phyloP scores from a whole-genome alignment of 179 eudicot genomes.

The Nepenthes alata region DNA sequence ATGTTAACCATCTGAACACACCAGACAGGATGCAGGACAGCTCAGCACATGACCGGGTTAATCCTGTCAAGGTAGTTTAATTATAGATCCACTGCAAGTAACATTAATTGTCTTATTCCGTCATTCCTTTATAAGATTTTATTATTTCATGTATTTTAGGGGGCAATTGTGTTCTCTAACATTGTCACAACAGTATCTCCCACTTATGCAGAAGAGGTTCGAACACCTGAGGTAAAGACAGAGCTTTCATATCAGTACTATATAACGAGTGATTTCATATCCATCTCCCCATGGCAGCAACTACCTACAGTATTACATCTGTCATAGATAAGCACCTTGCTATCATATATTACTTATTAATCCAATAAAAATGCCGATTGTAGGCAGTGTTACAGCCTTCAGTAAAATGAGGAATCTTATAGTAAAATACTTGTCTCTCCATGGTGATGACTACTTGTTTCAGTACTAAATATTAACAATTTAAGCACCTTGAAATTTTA shows the following conservation, averaged over 20 bases:
- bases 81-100: slow-evolving; percentile 1
- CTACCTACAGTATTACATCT: no score
- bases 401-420: no score
- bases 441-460: no score
- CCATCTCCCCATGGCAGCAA: no score
- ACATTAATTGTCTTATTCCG: neutral
- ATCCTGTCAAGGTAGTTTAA: slow-evolving; percentile 69
- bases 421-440: no score
- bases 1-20: slow-evolving; percentile 69
- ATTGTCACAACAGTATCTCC: slow-evolving; percentile 98
- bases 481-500: no score
- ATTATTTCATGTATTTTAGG: slow-evolving; percentile 30
- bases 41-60: slow-evolving; percentile 56
- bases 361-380: no score
- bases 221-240: slow-evolving; percentile 59
- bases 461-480: no score
- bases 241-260: neutral
- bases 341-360: no score
- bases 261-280: neutral
- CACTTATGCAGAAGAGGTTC: slow-evolving; percentile 86
- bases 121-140: slow-evolving; percentile 8
- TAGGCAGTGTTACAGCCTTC: no score
- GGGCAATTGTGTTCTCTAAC: slow-evolving; percentile 94
- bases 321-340: no score
- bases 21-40: slow-evolving; percentile 97